A percentile compares a stretch with the other conserved stretches of the same genome.
Evolutionary conservation across 305 asterid species (phyloP).

Genomic region (Salvia sclarea): DNA sequence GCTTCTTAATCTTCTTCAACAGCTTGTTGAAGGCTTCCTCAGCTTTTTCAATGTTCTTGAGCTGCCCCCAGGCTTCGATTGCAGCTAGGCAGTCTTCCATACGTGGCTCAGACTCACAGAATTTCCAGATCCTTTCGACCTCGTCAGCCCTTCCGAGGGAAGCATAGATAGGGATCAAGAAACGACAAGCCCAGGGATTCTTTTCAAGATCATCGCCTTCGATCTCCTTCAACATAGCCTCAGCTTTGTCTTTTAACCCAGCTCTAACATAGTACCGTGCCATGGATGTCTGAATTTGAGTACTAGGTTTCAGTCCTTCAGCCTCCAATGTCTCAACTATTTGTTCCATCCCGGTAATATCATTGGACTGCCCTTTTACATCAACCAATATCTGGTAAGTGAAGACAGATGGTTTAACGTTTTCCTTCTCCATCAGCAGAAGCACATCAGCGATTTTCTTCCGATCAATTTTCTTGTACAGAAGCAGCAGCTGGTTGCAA

Average conservation of each 20-base stretch:
- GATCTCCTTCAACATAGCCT: constrained; percentile 56
- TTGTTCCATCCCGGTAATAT: constrained; percentile 77
- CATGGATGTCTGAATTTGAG: constrained; percentile 37
- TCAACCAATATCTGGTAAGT: constrained; percentile 67
- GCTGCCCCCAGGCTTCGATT: constrained; percentile 76
- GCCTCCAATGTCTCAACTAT: constrained; percentile 65
- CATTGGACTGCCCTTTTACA: constrained; percentile 62
- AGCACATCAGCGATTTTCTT: constrained; percentile 73
- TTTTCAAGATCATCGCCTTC: constrained; percentile 51
- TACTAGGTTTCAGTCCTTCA: constrained; percentile 54
- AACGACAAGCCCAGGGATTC: constrained; percentile 47
- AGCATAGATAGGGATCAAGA: constrained; percentile 70
- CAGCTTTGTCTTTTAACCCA: constrained; percentile 72
- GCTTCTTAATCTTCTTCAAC: constrained; percentile 42
- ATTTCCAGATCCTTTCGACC: constrained; percentile 68
- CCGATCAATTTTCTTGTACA: constrained; percentile 64
- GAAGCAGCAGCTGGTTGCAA: constrained; percentile 72
- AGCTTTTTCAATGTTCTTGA: constrained; percentile 62
- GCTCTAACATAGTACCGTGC: constrained; percentile 52
- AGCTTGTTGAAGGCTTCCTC: constrained; percentile 59
- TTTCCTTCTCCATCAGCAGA: constrained; percentile 71
- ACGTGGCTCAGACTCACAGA: constrained; percentile 55
- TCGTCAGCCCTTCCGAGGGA: constrained; percentile 61
- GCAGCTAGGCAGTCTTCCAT: constrained; percentile 53
- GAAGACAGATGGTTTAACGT: constrained; percentile 58